Base-by-base conservation (phyloP, 768 basidiomycete genomes). In the Boletales sp. region DNA sequence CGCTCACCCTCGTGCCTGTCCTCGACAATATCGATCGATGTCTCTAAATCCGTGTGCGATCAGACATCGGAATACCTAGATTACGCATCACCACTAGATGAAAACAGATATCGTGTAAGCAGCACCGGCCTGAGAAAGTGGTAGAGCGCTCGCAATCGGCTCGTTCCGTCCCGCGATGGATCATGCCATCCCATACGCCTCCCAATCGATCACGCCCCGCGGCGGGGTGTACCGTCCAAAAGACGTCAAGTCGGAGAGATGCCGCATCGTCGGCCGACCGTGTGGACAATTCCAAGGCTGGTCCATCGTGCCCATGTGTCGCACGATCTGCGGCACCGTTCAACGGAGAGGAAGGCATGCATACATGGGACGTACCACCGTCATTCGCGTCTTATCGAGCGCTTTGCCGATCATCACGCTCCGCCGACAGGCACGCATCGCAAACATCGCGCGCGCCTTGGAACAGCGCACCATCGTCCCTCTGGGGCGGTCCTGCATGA, bases 351-450 rank as follows among this genome's bases (percentile, higher is more conserved):
- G 28, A 7, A 13, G 15, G 25, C 5, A 18, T 25, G 25, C 4
- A 28, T 28, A 7, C 25, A 28, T 6, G 4, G 5, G 19, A 71
- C 80, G 64, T 59, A 90, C 87, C 52, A 74, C 62, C 17, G 74
- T 79, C 95, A 99, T 98, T 61, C 90, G 90, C 14, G 72, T 67
- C 51, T 69, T 74, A 34, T 78, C 92, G 53, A 98, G 74, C 11
- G 93, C 76, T 72, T 82, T 90, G 4, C 96, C 94, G 39, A 97
- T 77, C 96, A 98, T 99, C 37, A 96, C 85, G 67, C 94, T 97
- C 72, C 90, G 94, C 55, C 95, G 68, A 69, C 96, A 99, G 0
- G 96, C 96, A 33, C 94, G 81, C 80, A 86, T 90, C 0, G 96
- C 96, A 63, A 99, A 97, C 94, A 99, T 97, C 5, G 84, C 77